phyloP scores from a whole-genome alignment of 495 filamentous ascomycete genomes.

The Cetradonia linearis region DNA sequence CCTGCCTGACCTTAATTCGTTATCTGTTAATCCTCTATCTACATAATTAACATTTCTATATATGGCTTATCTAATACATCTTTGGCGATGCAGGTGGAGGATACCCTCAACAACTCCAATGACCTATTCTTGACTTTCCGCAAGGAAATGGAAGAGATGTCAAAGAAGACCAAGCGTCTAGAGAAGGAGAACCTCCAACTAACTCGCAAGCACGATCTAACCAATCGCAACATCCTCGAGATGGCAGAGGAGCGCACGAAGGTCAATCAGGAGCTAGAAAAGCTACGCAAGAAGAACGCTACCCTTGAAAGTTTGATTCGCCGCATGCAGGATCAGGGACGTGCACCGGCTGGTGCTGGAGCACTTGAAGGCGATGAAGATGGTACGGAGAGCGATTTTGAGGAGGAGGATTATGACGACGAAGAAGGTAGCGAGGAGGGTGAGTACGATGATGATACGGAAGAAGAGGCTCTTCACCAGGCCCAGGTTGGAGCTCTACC shows the following conservation, averaged over 20 bases:
- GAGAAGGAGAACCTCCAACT: constrained; percentile 92
- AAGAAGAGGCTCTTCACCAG: constrained; percentile 41
- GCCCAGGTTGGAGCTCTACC: constrained; percentile 39
- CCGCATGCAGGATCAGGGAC: constrained; percentile 86
- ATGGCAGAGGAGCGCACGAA: constrained; percentile 94
- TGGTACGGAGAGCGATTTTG: constrained; percentile 57
- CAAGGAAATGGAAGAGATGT: constrained; percentile 99
- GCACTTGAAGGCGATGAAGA: constrained; percentile 58
- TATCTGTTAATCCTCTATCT: background rate
- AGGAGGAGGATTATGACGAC: constrained; percentile 56
- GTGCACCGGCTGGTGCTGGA: constrained; percentile 46
- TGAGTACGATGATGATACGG: constrained; percentile 58
- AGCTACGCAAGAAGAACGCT: constrained; percentile 75
- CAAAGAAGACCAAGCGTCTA: constrained; percentile 94
- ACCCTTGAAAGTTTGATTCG: constrained; percentile 89
- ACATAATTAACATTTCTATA: background rate
- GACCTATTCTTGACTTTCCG: constrained; percentile 96
- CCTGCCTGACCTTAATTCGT: background rate
- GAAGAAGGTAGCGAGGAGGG: constrained; percentile 66
- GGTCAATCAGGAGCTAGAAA: constrained; percentile 68
- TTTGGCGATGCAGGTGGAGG: constrained; percentile 66
- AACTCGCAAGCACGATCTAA: constrained; percentile 85
- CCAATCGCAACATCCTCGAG: constrained; percentile 88
- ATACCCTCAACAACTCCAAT: constrained; percentile 97
- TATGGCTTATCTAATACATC: constrained; percentile 13